A percentile compares a stretch with the other conserved stretches of the same genome.
These are phyloP conservation scores for Venustampulla echinocandica DNA, from an alignment of 495 filamentous ascomycete species.

Conservation along the genomic window DNA sequence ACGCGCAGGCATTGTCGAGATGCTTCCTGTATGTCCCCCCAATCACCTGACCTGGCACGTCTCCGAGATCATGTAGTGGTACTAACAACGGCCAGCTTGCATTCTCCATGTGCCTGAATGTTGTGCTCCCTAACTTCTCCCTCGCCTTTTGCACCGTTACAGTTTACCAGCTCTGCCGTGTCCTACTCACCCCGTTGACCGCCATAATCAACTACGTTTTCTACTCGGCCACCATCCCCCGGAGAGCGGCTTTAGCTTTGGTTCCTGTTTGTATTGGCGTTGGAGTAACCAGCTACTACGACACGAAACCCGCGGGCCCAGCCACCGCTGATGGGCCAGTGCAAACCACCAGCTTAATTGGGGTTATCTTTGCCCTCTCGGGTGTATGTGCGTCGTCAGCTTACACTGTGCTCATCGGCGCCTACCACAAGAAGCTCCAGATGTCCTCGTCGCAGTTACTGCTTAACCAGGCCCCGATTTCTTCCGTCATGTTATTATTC, in stretches of 20 bases:
- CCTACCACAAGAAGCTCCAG: slow-evolving; percentile 40
- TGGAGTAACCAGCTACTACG: slow-evolving; percentile 44
- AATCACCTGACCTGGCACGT: not conserved
- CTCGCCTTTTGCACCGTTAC: slow-evolving; percentile 45
- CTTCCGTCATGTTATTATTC: slow-evolving; percentile 37
- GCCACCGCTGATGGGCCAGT: slow-evolving; percentile 19
- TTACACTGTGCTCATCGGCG: slow-evolving; percentile 42
- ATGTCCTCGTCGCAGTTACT: slow-evolving; percentile 45
- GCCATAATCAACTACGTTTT: slow-evolving; percentile 42
- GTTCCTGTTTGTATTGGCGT: slow-evolving; percentile 36
- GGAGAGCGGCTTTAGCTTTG: slow-evolving; percentile 24
- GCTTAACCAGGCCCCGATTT: slow-evolving; percentile 43
- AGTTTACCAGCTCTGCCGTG: slow-evolving; percentile 47
- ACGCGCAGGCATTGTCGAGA: slow-evolving; percentile 30
- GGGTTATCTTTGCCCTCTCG: slow-evolving; percentile 36
- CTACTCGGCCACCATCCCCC: slow-evolving; percentile 37
- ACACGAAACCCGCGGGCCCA: slow-evolving; percentile 28
- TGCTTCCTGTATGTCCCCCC: slow-evolving; percentile 29
- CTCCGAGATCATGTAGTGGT: not conserved
- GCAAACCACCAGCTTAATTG: slow-evolving; percentile 27
- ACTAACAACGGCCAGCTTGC: slow-evolving; percentile 23
- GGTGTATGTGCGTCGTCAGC: slow-evolving; percentile 38
- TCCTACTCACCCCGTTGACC: slow-evolving; percentile 44
- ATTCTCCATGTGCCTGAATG: slow-evolving; percentile 41
- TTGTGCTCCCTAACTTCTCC: slow-evolving; percentile 45